phyloP scores from a whole-genome alignment of 441 rosid genomes.

The Adansonia grandidieri region DNA sequence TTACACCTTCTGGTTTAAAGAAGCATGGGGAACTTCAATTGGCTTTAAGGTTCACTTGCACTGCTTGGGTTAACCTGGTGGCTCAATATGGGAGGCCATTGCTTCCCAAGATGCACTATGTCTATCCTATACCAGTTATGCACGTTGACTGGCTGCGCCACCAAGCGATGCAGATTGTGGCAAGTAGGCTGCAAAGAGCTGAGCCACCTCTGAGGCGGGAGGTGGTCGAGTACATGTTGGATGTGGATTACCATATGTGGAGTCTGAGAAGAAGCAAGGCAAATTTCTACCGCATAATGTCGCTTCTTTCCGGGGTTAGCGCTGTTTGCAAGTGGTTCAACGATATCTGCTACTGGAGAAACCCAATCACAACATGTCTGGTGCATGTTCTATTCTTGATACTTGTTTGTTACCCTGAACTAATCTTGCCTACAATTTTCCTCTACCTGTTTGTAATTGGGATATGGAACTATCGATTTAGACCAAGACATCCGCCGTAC shows the following conservation, averaged over 20 bases:
- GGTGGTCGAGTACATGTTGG: slow-evolving; percentile 70
- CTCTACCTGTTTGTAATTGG: slow-evolving; percentile 72
- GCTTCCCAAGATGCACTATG: slow-evolving; percentile 74
- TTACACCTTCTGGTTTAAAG: slow-evolving; percentile 54
- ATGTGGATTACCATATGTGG: slow-evolving; percentile 68
- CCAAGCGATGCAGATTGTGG: slow-evolving; percentile 72
- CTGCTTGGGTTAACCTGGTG: slow-evolving; percentile 66
- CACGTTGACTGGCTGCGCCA: slow-evolving; percentile 58
- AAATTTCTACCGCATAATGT: slow-evolving; percentile 64
- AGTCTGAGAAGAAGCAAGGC: slow-evolving; percentile 74
- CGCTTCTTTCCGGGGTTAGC: slow-evolving; percentile 51
- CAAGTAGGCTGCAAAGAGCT: slow-evolving; percentile 54
- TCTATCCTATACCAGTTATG: slow-evolving; percentile 57
- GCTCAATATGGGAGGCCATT: slow-evolving; percentile 63
- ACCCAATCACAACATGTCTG: slow-evolving; percentile 61
- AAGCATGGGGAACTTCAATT: slow-evolving; percentile 68
- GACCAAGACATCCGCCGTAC: slow-evolving; percentile 63
- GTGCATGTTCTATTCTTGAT: slow-evolving; percentile 62
- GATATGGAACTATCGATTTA: slow-evolving; percentile 66
- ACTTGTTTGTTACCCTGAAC: slow-evolving; percentile 67
- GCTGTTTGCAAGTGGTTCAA: slow-evolving; percentile 59
- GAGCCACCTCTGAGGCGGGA: slow-evolving; percentile 72
- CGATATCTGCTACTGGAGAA: slow-evolving; percentile 63
- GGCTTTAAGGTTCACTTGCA: slow-evolving; percentile 70
- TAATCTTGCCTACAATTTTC: slow-evolving; percentile 64